These are phyloP conservation scores for Aureobasidium sp. DNA, from an alignment of 2,329 filamentous ascomycete species.

Conservation along the genomic window DNA sequence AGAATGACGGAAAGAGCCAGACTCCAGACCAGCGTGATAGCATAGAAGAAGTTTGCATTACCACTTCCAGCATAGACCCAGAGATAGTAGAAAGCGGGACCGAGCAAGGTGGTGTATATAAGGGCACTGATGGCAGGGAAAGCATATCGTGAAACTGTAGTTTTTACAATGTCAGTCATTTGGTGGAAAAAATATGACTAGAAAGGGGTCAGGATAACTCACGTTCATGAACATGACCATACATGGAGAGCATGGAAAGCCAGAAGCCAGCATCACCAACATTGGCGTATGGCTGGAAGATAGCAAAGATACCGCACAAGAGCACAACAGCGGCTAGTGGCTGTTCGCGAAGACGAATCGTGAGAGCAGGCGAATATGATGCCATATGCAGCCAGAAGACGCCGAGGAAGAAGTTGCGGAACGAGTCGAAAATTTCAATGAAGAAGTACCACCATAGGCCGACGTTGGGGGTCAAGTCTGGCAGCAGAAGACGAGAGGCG, in stretches of 20 bases:
- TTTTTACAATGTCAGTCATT: neutral
- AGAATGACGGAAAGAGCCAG: constrained; percentile 79
- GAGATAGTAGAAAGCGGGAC: constrained; percentile 90
- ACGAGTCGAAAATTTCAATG: constrained; percentile 98
- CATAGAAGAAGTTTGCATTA: constrained; percentile 99
- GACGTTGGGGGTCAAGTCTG: constrained; percentile 88
- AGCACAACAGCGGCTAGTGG: constrained; percentile 78
- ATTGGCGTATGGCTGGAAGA: constrained; percentile 96
- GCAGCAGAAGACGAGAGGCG: constrained; percentile 81
- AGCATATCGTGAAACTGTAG: constrained; percentile 76
- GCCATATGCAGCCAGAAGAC: constrained; percentile 96
- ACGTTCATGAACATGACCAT: constrained; percentile 83
- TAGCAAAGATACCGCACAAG: constrained; percentile 80
- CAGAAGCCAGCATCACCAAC: constrained; percentile 85
- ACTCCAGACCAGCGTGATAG: constrained; percentile 98
- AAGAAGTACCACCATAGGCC: constrained; percentile 99
- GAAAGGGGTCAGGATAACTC: constrained; percentile 27
- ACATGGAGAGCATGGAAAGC: constrained; percentile 72
- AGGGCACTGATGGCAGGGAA: constrained; percentile 78
- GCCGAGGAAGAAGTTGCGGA: constrained; percentile 91
- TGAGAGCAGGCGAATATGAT: constrained; percentile 80
- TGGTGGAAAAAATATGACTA: too few relatives aligned
- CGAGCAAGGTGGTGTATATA: constrained; percentile 79
- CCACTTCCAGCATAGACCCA: constrained; percentile 98
- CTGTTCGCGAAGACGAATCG: constrained; percentile 72